A percentile compares a stretch with the other conserved stretches of the same genome.
These are phyloP conservation scores for Sugiyamaella qingdaonensis DNA, from an alignment of 805 yeast species.

Conservation along the genomic window DNA sequence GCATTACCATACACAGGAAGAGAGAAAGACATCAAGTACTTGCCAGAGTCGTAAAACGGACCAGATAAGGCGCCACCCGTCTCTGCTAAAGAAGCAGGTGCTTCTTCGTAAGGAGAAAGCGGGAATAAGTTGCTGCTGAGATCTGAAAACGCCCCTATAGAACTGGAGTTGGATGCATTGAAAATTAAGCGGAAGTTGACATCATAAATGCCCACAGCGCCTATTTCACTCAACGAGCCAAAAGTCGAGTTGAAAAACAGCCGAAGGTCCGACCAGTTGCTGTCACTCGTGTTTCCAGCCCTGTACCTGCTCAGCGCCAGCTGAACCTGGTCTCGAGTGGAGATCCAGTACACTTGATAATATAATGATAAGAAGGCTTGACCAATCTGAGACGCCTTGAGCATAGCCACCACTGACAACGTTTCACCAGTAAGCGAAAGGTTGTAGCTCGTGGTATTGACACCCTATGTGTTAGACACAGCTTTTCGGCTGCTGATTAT, in stretches of 20 bases:
- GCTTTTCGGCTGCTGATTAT: neutral
- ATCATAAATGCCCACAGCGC: constrained; percentile 68
- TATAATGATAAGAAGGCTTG: constrained; percentile 61
- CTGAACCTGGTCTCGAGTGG: constrained; percentile 58
- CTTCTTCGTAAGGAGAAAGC: constrained; percentile 40
- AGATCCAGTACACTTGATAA: constrained; percentile 64
- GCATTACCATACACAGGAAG: constrained; percentile 69
- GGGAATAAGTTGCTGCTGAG: constrained; percentile 43
- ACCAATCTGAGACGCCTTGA: constrained; percentile 73
- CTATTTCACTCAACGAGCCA: constrained; percentile 47
- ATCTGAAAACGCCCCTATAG: constrained; percentile 28
- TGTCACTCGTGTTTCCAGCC: constrained; percentile 64
- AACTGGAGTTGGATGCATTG: constrained; percentile 22
- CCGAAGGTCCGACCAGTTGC: constrained; percentile 45
- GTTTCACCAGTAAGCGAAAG: constrained; percentile 63
- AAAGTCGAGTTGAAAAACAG: constrained; percentile 57
- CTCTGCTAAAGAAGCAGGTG: constrained; percentile 43
- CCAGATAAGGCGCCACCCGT: constrained; percentile 57
- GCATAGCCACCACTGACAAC: constrained; percentile 69
- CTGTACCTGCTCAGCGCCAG: constrained; percentile 55
- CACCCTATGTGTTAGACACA: constrained; percentile 34
- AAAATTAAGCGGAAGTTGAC: constrained; percentile 46
- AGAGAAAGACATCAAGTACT: constrained; percentile 68
- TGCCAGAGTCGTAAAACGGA: constrained; percentile 47
- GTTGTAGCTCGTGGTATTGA: constrained; percentile 41